Conservation (phyloP, 805 yeast species). For the Blastobotrys robertii region DNA sequence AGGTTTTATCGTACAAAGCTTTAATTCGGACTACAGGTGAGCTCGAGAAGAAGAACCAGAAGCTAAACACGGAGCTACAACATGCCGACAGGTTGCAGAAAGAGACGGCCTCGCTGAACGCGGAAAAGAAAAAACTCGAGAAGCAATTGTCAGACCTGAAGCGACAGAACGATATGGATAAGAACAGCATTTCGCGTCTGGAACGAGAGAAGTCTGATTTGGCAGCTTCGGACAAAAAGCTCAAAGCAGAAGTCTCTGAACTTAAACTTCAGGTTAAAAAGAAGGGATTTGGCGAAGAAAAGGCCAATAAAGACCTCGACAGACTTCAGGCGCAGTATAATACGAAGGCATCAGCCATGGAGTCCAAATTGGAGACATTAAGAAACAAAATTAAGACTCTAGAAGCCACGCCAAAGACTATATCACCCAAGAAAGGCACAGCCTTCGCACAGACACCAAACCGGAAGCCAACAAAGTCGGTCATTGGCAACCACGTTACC, state of each 20-base stretch:
- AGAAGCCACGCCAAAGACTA: not conserved
- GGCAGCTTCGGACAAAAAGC: conserved; percentile 5
- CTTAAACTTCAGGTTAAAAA: conserved; percentile 8
- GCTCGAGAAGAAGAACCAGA: conserved; percentile 3
- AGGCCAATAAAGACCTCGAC: conserved; percentile 9
- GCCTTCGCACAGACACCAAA: not conserved
- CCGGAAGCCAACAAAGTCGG: too few species aligned
- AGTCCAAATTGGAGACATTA: conserved; percentile 10
- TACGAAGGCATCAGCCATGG: conserved; percentile 10
- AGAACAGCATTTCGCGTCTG: not conserved
- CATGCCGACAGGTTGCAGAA: conserved; percentile 1
- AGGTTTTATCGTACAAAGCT: not conserved
- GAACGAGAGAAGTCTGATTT: conserved; percentile 6
- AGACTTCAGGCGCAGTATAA: conserved; percentile 2
- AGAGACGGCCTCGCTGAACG: not conserved
- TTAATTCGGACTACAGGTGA: not conserved
- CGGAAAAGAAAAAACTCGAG: conserved; percentile 4
- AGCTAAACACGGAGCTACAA: conserved; percentile 1
- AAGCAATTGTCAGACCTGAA: conserved; percentile 3
- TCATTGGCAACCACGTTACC: not conserved
- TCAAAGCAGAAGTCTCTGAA: conserved; percentile 9
- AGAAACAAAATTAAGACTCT: conserved; percentile 5
- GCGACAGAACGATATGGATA: conserved; percentile 6
- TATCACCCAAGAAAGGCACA: not conserved
- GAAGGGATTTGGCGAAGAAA: conserved; percentile 5